Conservation (phyloP, 768 basidiomycete species). For the Podaxis sp. region DNA sequence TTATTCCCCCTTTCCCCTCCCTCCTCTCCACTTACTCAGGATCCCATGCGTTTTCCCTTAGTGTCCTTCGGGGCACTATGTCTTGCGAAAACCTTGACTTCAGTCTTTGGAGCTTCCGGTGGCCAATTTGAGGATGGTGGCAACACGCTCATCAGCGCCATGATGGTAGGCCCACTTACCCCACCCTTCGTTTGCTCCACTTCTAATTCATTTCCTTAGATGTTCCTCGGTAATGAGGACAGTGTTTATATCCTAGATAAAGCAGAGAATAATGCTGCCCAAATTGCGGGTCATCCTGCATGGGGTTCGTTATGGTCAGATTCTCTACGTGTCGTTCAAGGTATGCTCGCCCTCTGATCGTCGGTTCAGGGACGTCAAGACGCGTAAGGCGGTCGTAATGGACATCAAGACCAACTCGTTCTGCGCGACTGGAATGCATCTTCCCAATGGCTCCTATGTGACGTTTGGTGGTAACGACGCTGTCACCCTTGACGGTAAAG, state of each 20-base stretch:
- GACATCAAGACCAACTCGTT: constrained; percentile 76
- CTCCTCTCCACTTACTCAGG: no score
- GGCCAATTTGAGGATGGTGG: constrained; percentile 68
- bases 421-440: constrained; percentile 63
- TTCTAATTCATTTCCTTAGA: constrained; percentile 22
- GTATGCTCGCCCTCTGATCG: neutral
- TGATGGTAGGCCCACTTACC: constrained; percentile 48
- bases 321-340: neutral
- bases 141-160: constrained; percentile 64
- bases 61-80: no score
- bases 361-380: constrained; percentile 57
- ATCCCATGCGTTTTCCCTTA: no score
- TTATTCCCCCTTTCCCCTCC: no score
- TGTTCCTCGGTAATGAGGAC: constrained; percentile 45
- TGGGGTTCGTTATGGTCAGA: constrained; percentile 57
- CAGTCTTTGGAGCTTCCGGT: neutral
- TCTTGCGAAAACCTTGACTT: no score
- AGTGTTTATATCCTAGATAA: constrained; percentile 71
- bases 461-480: constrained; percentile 76
- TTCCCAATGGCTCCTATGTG: constrained; percentile 79
- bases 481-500: constrained; percentile 59
- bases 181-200: neutral
- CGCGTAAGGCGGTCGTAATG: constrained; percentile 55
- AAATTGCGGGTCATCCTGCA: constrained; percentile 64
- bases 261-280: constrained; percentile 64